These are phyloP conservation scores for Starmerella bombicola DNA, from an alignment of 805 yeast species.

Conservation along the genomic window DNA sequence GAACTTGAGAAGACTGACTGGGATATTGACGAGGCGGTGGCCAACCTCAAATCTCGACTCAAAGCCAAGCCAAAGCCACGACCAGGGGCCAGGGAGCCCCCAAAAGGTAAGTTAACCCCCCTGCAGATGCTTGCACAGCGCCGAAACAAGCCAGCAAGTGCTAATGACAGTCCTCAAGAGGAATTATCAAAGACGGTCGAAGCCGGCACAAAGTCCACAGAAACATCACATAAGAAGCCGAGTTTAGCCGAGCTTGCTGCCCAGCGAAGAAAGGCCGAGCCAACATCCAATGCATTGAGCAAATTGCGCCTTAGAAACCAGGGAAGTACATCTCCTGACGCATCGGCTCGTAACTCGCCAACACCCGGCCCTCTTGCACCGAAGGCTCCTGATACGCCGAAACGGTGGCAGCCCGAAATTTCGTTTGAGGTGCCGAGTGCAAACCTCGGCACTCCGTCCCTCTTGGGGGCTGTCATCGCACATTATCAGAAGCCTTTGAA, in stretches of 20 bases:
- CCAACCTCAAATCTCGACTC: conserved; percentile 14
- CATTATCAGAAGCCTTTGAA: background rate
- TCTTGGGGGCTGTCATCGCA: conserved; percentile 13
- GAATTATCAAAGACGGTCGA: too few relatives aligned
- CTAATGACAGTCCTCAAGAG: background rate
- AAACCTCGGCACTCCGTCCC: conserved; percentile 7
- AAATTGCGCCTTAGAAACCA: conserved; percentile 1
- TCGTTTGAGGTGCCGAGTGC: conserved; percentile 1
- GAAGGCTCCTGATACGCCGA: background rate
- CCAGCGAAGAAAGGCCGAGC: background rate
- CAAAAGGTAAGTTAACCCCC: conserved; percentile 23
- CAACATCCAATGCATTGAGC: conserved; percentile 5
- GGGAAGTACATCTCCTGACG: too few relatives aligned
- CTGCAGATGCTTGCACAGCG: conserved; percentile 18
- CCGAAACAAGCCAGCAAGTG: conserved; percentile 6
- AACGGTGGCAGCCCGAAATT: conserved; percentile 5
- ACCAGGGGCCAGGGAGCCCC: conserved; percentile 6
- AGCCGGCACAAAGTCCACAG: background rate
- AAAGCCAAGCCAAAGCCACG: conserved; percentile 7
- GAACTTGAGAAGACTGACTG: conserved; percentile 22
- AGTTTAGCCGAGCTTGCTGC: conserved; percentile 13
- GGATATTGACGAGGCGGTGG: conserved; percentile 24
- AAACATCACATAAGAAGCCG: background rate
- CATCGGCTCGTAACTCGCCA: too few relatives aligned
- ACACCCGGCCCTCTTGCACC: background rate